Percentiles rank a stretch among this genome's conserved stretches.
Conservation (phyloP, 192 early-diverging fungal genomes). For the Rhizophlyctis rosea region DNA sequence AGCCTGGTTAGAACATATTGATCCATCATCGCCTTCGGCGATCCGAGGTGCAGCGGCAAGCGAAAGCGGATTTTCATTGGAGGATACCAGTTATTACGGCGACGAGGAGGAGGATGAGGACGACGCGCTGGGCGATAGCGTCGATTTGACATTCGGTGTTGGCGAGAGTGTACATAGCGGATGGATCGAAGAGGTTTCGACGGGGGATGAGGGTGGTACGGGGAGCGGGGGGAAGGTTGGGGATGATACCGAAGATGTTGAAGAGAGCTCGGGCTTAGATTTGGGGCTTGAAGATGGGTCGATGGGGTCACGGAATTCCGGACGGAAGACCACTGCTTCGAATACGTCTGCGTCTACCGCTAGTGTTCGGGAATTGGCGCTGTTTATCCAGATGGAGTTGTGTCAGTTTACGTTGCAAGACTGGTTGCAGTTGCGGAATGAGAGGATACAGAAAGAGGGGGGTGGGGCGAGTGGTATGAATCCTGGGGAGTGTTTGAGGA, state of each 20-base stretch:
- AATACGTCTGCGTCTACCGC: too few species aligned
- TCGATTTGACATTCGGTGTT: too few species aligned
- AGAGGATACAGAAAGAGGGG: not conserved
- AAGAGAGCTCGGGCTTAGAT: too few species aligned
- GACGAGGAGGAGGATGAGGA: constrained; percentile 22
- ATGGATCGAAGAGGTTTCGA: not conserved
- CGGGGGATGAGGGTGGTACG: not conserved
- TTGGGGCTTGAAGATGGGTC: too few species aligned
- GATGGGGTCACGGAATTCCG: too few species aligned
- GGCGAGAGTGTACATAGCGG: not conserved
- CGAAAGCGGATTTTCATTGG: too few species aligned
- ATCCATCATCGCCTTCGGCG: not conserved
- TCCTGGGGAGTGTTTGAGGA: constrained; percentile 48
- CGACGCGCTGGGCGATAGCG: not conserved
- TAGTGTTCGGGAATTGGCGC: constrained; percentile 35
- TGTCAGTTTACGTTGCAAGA: constrained; percentile 60
- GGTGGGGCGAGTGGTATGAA: constrained; percentile 38
- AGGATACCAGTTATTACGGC: too few species aligned
- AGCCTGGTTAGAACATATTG: constrained; percentile 79
- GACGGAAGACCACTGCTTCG: too few species aligned
- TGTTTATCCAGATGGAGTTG: constrained; percentile 76
- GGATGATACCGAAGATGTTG: too few species aligned
- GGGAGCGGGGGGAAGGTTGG: too few species aligned
- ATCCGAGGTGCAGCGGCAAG: too few species aligned
- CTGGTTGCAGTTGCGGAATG: constrained; percentile 48